A percentile compares a stretch with the other conserved stretches of the same genome.
These are phyloP conservation scores for Paramecium tetraurelia DNA, from an alignment of 73 alveolate genomes.

Conservation along the genomic window DNA sequence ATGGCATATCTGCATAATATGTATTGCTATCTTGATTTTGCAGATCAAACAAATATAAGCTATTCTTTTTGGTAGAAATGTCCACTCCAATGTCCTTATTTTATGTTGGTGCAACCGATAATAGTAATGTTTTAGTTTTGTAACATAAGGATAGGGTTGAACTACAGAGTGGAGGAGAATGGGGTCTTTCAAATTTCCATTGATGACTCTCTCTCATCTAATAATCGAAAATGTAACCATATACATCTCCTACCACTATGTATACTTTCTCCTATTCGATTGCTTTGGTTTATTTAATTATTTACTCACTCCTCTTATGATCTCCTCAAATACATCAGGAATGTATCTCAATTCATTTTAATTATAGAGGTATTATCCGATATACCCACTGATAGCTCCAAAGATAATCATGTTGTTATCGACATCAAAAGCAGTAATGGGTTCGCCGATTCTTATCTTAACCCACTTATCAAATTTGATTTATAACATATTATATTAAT, in stretches of 20 bases:
- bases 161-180: constrained; percentile 26
- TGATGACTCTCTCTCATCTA: background rate
- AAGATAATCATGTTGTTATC: background rate
- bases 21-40: background rate
- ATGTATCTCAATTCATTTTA: constrained; percentile 51
- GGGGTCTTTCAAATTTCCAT: constrained; percentile 41
- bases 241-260: background rate
- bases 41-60: constrained; percentile 14
- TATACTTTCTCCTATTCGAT: background rate
- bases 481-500: background rate
- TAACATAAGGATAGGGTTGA: background rate
- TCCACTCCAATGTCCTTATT: constrained; percentile 34
- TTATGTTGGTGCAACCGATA: constrained; percentile 28
- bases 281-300: background rate
- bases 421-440: constrained; percentile 51
- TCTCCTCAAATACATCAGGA: constrained; percentile 38
- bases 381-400: constrained; percentile 61
- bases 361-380: background rate
- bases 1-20: constrained; percentile 47
- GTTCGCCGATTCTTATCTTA: constrained; percentile 60
- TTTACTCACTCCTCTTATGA: background rate
- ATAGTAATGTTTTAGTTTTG: background rate
- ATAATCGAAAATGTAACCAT: background rate
- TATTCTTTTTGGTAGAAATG: constrained; percentile 36
- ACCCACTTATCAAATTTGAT: constrained; percentile 50